Base-by-base conservation (phyloP, 495 filamentous ascomycete species). In the Trichoderma orchidacearum region DNA sequence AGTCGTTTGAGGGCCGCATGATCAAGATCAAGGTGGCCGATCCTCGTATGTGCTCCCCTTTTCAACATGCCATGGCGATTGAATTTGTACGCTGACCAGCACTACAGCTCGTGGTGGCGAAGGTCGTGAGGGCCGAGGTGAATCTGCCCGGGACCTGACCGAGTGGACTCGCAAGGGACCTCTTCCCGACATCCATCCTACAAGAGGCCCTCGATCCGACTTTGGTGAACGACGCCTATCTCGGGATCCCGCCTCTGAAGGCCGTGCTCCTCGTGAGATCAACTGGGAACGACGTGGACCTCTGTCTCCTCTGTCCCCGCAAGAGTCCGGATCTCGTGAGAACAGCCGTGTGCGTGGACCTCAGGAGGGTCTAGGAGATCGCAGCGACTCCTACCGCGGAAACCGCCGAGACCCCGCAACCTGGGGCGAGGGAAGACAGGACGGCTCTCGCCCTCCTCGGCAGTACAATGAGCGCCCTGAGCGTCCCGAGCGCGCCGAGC, bases 211-310 rank as follows among this genome's bases (percentile, higher is more conserved):
- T 18, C 41, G 41, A 15, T 45, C 36, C 56, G 73, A 75, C 18
- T 74, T 74, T 30, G 65, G 55, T 28, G 55, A 56, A 11, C 36
- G 28, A 5, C 54, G 59, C 30, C 61, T 60, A 51, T 65, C 63
- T 58, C 72, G 75, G 11, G 67, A 70, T 38, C 61, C 66, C 28
- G 66, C 73, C 59, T 83, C 84, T 58, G 89, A 95, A 65, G 86
- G 87, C 59, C 94, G 90, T 68, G 72, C 53, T 13, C 15, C 85
- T 54, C 85, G 91, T 23, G 89, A 96, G 63, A 87, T 96, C 61
- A 93, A 90, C 72, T 98, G 93, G 93, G 92, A 96, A 69, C 87
- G 93, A 56, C 92, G 90, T 64, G 94, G 93, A 23, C 93, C 94
- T 28, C 78, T 96, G 45, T 86, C 91, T 38, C 87, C 91, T 9